Percentiles rank a stretch among this genome's conserved stretches.
Conservation (phyloP, 2,329 filamentous ascomycete genomes). For the Aspergillus vadensis region DNA sequence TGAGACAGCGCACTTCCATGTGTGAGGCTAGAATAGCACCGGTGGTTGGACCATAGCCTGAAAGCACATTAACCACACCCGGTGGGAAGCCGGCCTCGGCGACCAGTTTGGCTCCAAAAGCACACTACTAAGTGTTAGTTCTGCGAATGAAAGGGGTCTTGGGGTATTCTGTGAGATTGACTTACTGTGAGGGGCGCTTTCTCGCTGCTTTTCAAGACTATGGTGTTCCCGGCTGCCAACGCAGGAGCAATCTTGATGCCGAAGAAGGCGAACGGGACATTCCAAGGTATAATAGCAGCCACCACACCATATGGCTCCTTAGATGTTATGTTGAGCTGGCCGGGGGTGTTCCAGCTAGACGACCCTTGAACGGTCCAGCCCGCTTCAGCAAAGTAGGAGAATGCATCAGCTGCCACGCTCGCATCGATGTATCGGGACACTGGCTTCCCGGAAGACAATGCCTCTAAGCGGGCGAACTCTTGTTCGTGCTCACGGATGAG, state of each 20-base stretch:
- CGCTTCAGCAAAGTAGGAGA: constrained; percentile 32
- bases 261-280: constrained; percentile 52
- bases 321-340: constrained; percentile 30
- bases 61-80: constrained; percentile 55
- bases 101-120: constrained; percentile 39
- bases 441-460: constrained; percentile 40
- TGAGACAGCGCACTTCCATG: constrained; percentile 63
- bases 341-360: constrained; percentile 34
- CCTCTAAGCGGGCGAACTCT: constrained; percentile 40
- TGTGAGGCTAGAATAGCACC: constrained; percentile 53
- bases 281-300: constrained; percentile 63
- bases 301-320: constrained; percentile 60
- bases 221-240: constrained; percentile 61
- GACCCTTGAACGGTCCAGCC: constrained; percentile 34
- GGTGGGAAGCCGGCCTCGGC: constrained; percentile 47
- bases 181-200: constrained; percentile 61
- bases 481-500: constrained; percentile 32
- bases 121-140: constrained; percentile 26
- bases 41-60: constrained; percentile 64
- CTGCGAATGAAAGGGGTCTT: neutral
- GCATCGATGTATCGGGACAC: constrained; percentile 33
- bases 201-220: constrained; percentile 65
- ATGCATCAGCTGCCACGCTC: constrained; percentile 20
- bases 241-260: constrained; percentile 61
- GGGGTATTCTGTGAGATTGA: neutral